These are phyloP conservation scores for Aechmea fasciata DNA, from an alignment of 176 grass and related monocot genomes.

Conservation along the genomic window DNA sequence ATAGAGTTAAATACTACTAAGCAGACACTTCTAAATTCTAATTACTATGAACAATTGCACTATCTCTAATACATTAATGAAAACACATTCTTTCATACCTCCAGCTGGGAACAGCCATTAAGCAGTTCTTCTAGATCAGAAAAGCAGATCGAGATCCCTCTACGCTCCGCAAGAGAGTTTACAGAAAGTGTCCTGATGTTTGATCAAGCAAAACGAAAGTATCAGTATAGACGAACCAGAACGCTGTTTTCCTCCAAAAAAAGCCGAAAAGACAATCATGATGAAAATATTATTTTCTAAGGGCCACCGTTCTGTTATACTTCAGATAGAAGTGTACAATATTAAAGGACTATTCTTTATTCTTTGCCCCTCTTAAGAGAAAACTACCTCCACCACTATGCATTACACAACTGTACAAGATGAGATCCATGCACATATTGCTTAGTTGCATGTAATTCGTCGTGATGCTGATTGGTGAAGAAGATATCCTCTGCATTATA, in stretches of 20 bases:
- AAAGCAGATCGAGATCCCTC: constrained; percentile 51
- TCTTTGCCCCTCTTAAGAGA: too few relatives aligned
- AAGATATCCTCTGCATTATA: too few relatives aligned
- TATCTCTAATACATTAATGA: neutral
- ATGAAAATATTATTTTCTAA: too few relatives aligned
- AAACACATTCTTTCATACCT: constrained; percentile 32
- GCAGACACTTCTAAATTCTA: too few relatives aligned
- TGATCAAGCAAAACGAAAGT: neutral
- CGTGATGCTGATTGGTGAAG: too few relatives aligned
- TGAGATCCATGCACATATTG: too few relatives aligned
- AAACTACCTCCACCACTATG: too few relatives aligned
- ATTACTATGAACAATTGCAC: neutral
- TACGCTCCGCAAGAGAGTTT: constrained; percentile 46
- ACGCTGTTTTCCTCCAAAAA: neutral
- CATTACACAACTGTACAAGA: neutral
- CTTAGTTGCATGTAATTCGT: too few relatives aligned
- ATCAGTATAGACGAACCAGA: neutral
- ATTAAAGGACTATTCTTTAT: too few relatives aligned
- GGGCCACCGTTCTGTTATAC: too few relatives aligned
- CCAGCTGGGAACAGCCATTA: constrained; percentile 65
- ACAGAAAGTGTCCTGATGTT: constrained; percentile 62
- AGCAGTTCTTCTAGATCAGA: constrained; percentile 68
- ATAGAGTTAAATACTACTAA: constrained; percentile 1
- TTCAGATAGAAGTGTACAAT: too few relatives aligned
- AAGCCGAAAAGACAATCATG: neutral